A percentile compares a stretch with the other conserved stretches of the same genome.
phyloP scores from a whole-genome alignment of 1,284 basidiomycete species.

The Dichomitus squalens region DNA sequence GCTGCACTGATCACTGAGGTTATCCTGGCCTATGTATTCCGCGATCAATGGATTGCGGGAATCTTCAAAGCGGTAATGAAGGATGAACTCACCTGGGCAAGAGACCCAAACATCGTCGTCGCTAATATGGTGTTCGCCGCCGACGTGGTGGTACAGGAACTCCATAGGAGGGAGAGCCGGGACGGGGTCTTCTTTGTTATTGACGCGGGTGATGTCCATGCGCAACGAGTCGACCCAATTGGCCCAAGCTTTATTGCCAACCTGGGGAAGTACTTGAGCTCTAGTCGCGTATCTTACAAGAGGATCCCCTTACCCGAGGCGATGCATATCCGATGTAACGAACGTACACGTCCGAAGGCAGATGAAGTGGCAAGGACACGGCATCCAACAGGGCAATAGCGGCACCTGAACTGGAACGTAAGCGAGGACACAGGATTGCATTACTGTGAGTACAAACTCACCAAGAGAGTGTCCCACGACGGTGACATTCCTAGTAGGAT shows the following conservation, averaged over 20 bases:
- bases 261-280: slow-evolving; percentile 34
- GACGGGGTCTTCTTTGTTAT: slow-evolving; percentile 30
- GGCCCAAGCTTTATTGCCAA: slow-evolving; percentile 61
- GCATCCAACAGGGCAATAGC: slow-evolving; percentile 49
- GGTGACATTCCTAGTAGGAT: slow-evolving; percentile 33
- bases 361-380: slow-evolving; percentile 46
- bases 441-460: slow-evolving; percentile 2
- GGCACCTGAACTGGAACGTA: slow-evolving; percentile 31
- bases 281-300: not conserved
- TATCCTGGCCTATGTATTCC: slow-evolving; percentile 49
- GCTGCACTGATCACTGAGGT: slow-evolving; percentile 50
- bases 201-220: slow-evolving; percentile 38
- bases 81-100: slow-evolving; percentile 40
- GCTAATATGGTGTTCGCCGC: slow-evolving; percentile 61
- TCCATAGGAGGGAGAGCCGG: slow-evolving; percentile 33
- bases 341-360: slow-evolving; percentile 39
- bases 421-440: not conserved
- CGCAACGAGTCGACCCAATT: slow-evolving; percentile 54
- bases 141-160: slow-evolving; percentile 54
- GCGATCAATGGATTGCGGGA: not conserved
- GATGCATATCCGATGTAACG: slow-evolving; percentile 46
- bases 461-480: slow-evolving; percentile 44
- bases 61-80: not conserved
- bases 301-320: slow-evolving; percentile 46
- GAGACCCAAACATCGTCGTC: slow-evolving; percentile 46